Percentiles rank a stretch among this genome's conserved stretches.
These are phyloP conservation scores for Sungouiella thailandica DNA, from an alignment of 805 yeast species.

Conservation along the genomic window DNA sequence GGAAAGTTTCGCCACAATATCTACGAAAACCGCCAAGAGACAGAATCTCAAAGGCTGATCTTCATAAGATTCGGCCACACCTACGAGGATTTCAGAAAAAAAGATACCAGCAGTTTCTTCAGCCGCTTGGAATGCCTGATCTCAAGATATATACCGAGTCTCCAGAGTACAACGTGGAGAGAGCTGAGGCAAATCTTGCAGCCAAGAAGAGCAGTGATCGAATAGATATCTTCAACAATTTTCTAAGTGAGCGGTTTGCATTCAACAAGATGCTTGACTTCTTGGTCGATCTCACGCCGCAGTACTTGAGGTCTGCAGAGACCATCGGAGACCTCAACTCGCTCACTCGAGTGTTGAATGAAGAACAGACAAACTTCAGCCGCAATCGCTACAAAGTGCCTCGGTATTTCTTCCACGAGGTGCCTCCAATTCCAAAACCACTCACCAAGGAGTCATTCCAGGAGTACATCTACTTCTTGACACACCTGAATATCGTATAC, in stretches of 20 bases:
- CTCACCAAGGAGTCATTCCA: slow-evolving; percentile 25
- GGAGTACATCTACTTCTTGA: slow-evolving; percentile 31
- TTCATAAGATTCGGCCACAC: slow-evolving; percentile 11
- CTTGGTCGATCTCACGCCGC: slow-evolving; percentile 30
- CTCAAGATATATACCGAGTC: slow-evolving; percentile 21
- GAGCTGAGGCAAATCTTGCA: slow-evolving; percentile 26
- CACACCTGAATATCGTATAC: slow-evolving; percentile 30
- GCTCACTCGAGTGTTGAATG: slow-evolving; percentile 13
- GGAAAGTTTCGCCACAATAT: too few species aligned
- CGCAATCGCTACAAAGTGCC: slow-evolving; percentile 11
- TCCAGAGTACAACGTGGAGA: slow-evolving; percentile 18
- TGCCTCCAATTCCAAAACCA: slow-evolving; percentile 29
- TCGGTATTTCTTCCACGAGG: slow-evolving; percentile 21
- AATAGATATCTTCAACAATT: slow-evolving; percentile 18
- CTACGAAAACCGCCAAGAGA: slow-evolving; percentile 1
- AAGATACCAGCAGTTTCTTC: slow-evolving; percentile 27
- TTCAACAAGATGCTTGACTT: slow-evolving; percentile 31
- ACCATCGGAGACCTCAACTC: slow-evolving; percentile 9
- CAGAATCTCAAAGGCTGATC: slow-evolving; percentile 8
- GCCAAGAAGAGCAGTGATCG: slow-evolving; percentile 14
- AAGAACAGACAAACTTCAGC: slow-evolving; percentile 18
- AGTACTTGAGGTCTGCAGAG: slow-evolving; percentile 17
- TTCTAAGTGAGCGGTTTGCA: slow-evolving; percentile 22
- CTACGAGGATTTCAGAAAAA: slow-evolving; percentile 16
- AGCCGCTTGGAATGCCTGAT: slow-evolving; percentile 30